Evolutionary conservation across 169 alveolate genomes (phyloP).

Genomic region (Cyclospora cayetanensis): DNA sequence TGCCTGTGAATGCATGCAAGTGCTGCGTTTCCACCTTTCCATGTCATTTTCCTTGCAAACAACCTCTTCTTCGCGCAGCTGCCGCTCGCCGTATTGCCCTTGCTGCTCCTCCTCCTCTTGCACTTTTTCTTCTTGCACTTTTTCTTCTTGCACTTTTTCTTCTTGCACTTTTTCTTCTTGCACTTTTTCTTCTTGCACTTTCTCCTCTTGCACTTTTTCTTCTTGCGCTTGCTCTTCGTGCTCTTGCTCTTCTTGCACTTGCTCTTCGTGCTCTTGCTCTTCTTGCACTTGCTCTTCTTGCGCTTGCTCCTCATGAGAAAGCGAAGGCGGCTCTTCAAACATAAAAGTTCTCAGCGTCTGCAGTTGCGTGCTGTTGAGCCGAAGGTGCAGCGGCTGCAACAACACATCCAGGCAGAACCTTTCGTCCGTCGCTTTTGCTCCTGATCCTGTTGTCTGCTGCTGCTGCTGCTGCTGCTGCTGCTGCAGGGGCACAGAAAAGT

Average conservation of each 20-base stretch:
- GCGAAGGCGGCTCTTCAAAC: neutral
- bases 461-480: constrained; percentile 47
- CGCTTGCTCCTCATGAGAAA: neutral
- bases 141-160: neutral
- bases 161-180: neutral
- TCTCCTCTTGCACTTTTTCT: neutral
- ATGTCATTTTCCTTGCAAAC: too few relatives aligned
- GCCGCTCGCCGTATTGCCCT: neutral
- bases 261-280: neutral
- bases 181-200: neutral
- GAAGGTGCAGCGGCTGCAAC: constrained; percentile 50
- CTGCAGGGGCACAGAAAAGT: constrained; percentile 25
- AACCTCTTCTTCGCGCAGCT: too few relatives aligned
- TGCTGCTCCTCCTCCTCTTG: neutral
- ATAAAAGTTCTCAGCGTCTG: neutral
- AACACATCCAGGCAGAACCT: constrained; percentile 18
- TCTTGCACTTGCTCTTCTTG: neutral
- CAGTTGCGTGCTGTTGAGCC: constrained; percentile 29
- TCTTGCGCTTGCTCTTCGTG: neutral
- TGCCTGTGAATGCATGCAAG: too few relatives aligned
- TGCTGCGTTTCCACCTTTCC: too few relatives aligned
- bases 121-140: neutral
- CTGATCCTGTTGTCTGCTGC: too few relatives aligned
- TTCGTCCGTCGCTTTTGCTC: neutral
- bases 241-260: constrained; percentile 10